phyloP scores from a whole-genome alignment of 306 rosid species.

The Trifolium fragiferum region DNA sequence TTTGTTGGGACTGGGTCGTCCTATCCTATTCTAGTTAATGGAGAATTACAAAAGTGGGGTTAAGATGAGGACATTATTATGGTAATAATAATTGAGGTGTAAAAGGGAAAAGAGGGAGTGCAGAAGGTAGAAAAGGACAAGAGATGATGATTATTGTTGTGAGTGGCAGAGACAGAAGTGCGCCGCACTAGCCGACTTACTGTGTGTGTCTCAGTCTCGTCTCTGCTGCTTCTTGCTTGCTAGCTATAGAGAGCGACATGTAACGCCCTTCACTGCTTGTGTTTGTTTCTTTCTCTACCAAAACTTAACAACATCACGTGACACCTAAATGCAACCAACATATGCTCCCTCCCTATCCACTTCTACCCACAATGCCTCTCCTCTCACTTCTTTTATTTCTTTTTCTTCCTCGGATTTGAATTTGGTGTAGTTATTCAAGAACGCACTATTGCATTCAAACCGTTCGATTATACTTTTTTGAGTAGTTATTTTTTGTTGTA shows the following conservation, averaged over 20 bases:
- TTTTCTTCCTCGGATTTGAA: no score
- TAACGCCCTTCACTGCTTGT: background rate
- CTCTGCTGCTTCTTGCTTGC: background rate
- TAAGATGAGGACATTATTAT: background rate
- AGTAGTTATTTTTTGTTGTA: no score
- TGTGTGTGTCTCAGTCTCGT: background rate
- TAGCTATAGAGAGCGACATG: conserved; percentile 44
- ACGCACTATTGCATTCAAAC: no score
- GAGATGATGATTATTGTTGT: background rate
- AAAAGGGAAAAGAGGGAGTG: conserved; percentile 14
- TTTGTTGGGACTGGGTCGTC: background rate
- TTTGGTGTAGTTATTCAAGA: no score
- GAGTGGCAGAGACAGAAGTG: conserved; percentile 41
- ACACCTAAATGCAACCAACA: no score
- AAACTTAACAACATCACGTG: background rate
- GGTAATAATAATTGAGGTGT: background rate
- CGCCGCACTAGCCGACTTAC: conserved; percentile 69
- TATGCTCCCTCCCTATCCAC: no score
- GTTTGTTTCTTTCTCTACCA: background rate
- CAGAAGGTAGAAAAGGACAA: conserved; percentile 3
- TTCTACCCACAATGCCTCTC: no score
- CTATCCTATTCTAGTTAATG: background rate
- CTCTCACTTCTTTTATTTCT: no score
- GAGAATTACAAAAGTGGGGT: conserved; percentile 7
- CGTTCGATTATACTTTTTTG: no score